Base-by-base conservation (phyloP, 176 grass and related monocot genomes). In the Hsuehochloa calcarea region DNA sequence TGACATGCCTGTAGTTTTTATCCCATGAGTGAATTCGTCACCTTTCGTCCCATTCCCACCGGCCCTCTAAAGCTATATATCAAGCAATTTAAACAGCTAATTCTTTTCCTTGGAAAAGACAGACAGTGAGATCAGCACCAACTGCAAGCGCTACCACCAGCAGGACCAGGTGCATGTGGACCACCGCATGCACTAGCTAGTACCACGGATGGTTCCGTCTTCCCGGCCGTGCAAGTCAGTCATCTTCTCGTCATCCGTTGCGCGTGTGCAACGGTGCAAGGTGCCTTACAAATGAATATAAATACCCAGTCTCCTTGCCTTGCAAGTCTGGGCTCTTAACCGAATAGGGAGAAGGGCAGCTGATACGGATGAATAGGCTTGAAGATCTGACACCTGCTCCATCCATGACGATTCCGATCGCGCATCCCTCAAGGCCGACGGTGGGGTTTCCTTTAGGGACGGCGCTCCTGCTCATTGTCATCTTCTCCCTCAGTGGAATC, bases 401-500 rank as follows among this genome's bases (percentile, higher is more conserved):
- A 19, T 84, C 87, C 45, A 90, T 80, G 65, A 50, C 69, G 11
- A 6, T 79, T 68, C 84, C 84, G 4, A 70, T 89, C 0, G 51
- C 49, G 14, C 89, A 90, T 74, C 64, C 89, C 1, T 90, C 92
- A 8, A 75, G 95, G 41, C 95, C 95, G 1, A 87, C 91, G 49
- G 82, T 97, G 38, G 95, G 95, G 0, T 97, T 97, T 67, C 92
- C 95, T 39, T 72, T 97, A 0, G 95, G 95, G 22, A 97, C 93
- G 26, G 92, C 92, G 26, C 89, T 97, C 63, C 82, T 97, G 27
- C 87, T 97, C 39, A 63, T 95, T 38, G 92, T 95, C 79, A 97
- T 95, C 76, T 97, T 97, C 78, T 93, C 90, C 60, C 95, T 97
- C 72, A 97, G 95, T 25, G 91, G 92, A 63, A 77, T 95, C 82